phyloP scores from a whole-genome alignment of 805 yeast species.

The Wickerhamiella domercqiae region DNA sequence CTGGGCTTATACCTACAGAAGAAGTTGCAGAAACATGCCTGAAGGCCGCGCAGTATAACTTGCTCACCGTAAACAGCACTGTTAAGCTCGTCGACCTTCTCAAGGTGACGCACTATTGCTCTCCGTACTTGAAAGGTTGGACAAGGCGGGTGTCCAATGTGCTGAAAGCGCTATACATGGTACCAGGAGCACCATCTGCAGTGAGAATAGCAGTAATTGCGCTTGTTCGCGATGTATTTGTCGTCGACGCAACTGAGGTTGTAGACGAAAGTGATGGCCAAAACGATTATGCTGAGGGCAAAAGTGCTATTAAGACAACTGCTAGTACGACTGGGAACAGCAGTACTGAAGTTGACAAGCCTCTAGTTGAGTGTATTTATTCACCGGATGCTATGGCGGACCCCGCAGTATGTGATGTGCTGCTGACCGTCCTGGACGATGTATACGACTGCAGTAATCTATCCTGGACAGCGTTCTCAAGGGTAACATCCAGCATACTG shows the following conservation, averaged over 20 bases:
- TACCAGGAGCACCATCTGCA: slow-evolving; percentile 8
- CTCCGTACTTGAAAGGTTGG: slow-evolving; percentile 40
- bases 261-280: background rate
- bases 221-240: slow-evolving; percentile 9
- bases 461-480: background rate
- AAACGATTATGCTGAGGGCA: background rate
- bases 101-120: slow-evolving; percentile 35
- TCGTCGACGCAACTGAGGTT: slow-evolving; percentile 9
- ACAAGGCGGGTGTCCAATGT: slow-evolving; percentile 30
- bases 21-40: slow-evolving; percentile 19
- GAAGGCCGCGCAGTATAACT: slow-evolving; percentile 20
- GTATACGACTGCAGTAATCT: background rate
- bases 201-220: slow-evolving; percentile 19
- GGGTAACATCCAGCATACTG: background rate
- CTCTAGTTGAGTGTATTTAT: too few species aligned
- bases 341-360: too few species aligned
- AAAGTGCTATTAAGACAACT: background rate
- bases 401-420: too few species aligned
- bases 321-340: too few species aligned
- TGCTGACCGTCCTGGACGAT: background rate
- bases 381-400: too few species aligned
- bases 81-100: slow-evolving; percentile 34
- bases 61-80: slow-evolving; percentile 27
- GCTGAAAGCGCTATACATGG: slow-evolving; percentile 31
- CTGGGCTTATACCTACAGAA: slow-evolving; percentile 21